Evolutionary conservation across 176 grass and related monocot genomes (phyloP), one percentile per base, ranked within the genome.

Genomic region (Oryza glaberrima): DNA sequence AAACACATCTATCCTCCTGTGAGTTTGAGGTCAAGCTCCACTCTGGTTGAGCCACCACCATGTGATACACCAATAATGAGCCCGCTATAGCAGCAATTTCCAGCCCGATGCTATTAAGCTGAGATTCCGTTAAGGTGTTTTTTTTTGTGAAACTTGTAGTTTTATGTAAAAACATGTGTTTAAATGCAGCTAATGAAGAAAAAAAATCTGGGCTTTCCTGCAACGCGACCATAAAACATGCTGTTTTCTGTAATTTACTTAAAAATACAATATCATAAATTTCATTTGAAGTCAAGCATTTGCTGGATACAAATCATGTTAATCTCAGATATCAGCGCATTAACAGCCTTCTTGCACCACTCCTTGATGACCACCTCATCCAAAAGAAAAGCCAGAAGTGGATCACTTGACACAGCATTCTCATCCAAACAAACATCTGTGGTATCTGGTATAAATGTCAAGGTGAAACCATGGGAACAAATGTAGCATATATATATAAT

Each of bases 361-460:
- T 98, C 93, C 81, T 98, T 98, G 78, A 98, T 91, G 35, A 98
- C 93, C 56, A 98, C 96, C 91, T 98, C 96, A 41, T 95, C 96
- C 83, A 98, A 90, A 86, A 98, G 93, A 95, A 98, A 98, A 77
- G 96, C 87, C 76, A 95, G 81, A 72, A 98, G 85, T 58, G 96
- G 96, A 82, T 98, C 96, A 90, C 96, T 95, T 56, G 96, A 98
- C 13, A 95, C 96, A 66, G 96, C 96, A 89, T 86, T 95, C 86
- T 98, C 96, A 76, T 98, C 88, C 93, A 98, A 93, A 94, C 96
- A 98, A 74, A 98, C 93, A 73, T 98, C 91, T 71, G 85, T 87
- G 61, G 95, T 91, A 94, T 95, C 96, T 98, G 82, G 69, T 75
- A 54, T n/a, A 60, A 26, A 80, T 92, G 88, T 98, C 84, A 98